Conservation (phyloP, 805 yeast species). For the Candida nonsorbophila region DNA sequence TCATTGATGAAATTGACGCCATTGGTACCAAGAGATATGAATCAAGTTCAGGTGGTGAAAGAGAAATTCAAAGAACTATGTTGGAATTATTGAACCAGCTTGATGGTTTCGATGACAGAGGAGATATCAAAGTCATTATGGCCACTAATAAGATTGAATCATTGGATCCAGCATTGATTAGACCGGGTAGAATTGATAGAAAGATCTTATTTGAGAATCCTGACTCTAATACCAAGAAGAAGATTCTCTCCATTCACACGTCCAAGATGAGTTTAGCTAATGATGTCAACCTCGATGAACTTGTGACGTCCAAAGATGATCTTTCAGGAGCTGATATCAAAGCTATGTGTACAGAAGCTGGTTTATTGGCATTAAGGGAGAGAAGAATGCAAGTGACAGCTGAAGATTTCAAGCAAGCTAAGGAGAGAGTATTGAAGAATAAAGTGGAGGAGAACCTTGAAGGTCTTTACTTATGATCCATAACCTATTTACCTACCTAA, state of each 20-base stretch:
- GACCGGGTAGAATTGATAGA: constrained; percentile 97
- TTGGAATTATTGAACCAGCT: constrained; percentile 89
- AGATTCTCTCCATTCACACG: constrained; percentile 88
- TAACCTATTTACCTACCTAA: too few relatives aligned
- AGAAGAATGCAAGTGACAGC: constrained; percentile 97
- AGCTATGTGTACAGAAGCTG: constrained; percentile 97
- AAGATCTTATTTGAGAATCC: constrained; percentile 95
- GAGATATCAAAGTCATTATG: constrained; percentile 96
- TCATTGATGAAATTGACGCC: constrained; percentile 98
- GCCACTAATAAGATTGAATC: constrained; percentile 95
- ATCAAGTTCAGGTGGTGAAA: constrained; percentile 94
- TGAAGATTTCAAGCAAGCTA: constrained; percentile 87
- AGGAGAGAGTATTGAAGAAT: constrained; percentile 92
- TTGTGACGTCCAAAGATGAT: constrained; percentile 88
- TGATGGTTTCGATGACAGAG: constrained; percentile 96
- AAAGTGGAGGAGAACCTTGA: constrained; percentile 95
- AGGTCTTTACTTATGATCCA: constrained; percentile 73
- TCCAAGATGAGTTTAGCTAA: constrained; percentile 85
- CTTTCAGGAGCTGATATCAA: constrained; percentile 96
- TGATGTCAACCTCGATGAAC: constrained; percentile 84
- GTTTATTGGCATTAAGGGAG: constrained; percentile 89
- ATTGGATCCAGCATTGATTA: constrained; percentile 89
- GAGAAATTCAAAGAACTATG: constrained; percentile 98
- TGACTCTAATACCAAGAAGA: constrained; percentile 86
- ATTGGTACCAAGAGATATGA: constrained; percentile 98